Conservation (phyloP, 2,329 filamentous ascomycete genomes). For the Juglanconis juglandina region DNA sequence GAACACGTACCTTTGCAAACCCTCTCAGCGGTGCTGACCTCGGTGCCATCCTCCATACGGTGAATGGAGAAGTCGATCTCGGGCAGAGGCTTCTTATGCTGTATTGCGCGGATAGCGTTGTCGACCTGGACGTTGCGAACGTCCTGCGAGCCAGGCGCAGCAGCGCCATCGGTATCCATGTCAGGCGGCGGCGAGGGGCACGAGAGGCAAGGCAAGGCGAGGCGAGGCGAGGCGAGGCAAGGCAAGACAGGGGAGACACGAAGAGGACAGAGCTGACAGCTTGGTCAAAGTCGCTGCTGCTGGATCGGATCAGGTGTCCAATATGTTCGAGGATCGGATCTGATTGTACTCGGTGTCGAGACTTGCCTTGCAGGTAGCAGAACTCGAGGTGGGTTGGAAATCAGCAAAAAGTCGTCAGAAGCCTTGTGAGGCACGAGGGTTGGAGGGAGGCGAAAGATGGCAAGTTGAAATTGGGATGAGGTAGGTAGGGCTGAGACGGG, state of each 20-base stretch:
- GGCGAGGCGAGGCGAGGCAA: constrained; percentile 2
- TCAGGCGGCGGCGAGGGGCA: constrained; percentile 23
- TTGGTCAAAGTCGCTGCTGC: background rate
- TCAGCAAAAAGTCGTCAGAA: constrained; percentile 3
- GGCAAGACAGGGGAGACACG: constrained; percentile 5
- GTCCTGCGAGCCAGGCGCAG: constrained; percentile 37
- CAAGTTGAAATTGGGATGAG: constrained; percentile 22
- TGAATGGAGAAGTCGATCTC: constrained; percentile 99
- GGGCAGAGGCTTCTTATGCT: constrained; percentile 89
- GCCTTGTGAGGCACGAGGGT: constrained; percentile 11
- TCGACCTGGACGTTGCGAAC: constrained; percentile 66
- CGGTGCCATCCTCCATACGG: constrained; percentile 93
- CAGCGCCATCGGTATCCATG: constrained; percentile 48
- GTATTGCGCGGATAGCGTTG: constrained; percentile 87
- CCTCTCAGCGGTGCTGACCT: constrained; percentile 92
- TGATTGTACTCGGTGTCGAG: background rate
- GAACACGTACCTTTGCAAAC: constrained; percentile 86
- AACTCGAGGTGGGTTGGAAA: background rate
- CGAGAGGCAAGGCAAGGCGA: constrained; percentile 4
- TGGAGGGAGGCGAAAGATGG: constrained; percentile 12
- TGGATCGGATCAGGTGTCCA: background rate
- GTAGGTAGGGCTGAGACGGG: constrained; percentile 24
- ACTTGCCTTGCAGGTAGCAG: background rate
- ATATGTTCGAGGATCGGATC: background rate
- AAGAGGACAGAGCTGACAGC: constrained; percentile 11